A percentile compares a stretch with the other conserved stretches of the same genome.
These are phyloP conservation scores for Cercospora sp. DNA, from an alignment of 2,329 filamentous ascomycete species.

Conservation along the genomic window DNA sequence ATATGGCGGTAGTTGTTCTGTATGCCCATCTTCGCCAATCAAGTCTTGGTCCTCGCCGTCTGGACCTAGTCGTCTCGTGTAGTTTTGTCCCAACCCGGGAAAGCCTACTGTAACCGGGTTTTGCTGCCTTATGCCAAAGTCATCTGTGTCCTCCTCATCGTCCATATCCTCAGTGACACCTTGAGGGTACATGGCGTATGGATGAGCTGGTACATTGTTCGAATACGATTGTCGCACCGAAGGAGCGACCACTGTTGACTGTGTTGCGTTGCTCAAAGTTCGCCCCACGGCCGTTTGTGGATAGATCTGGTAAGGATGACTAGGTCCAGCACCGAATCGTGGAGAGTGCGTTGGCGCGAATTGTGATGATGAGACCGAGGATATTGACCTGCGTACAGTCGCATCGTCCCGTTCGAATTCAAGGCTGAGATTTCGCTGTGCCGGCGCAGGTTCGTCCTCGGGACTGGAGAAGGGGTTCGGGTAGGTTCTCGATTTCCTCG, in stretches of 20 bases:
- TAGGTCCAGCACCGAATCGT: constrained; percentile 70
- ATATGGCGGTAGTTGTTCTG: constrained; percentile 89
- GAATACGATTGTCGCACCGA: constrained; percentile 54
- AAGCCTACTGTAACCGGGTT: constrained; percentile 68
- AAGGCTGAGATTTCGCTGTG: constrained; percentile 25
- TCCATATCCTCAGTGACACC: constrained; percentile 65
- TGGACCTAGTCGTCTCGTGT: constrained; percentile 71
- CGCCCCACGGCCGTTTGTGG: constrained; percentile 65
- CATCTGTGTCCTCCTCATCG: constrained; percentile 36
- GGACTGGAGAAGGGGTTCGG: constrained; percentile 41
- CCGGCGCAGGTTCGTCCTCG: constrained; percentile 33
- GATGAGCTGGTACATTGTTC: constrained; percentile 66
- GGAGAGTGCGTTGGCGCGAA: constrained; percentile 58
- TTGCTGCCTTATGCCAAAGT: constrained; percentile 37
- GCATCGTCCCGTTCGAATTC: constrained; percentile 35
- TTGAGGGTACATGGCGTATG: constrained; percentile 84
- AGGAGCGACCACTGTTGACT: constrained; percentile 63
- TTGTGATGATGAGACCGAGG: constrained; percentile 42
- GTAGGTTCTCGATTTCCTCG: constrained; percentile 33
- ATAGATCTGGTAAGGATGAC: constrained; percentile 83
- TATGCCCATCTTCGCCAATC: constrained; percentile 82
- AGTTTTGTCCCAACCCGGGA: constrained; percentile 62
- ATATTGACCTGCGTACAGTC: constrained; percentile 33
- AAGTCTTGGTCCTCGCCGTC: constrained; percentile 87
- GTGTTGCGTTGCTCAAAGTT: constrained; percentile 68